Base-by-base conservation (phyloP, 495 filamentous ascomycete genomes). In the Acidiella bohemica region DNA sequence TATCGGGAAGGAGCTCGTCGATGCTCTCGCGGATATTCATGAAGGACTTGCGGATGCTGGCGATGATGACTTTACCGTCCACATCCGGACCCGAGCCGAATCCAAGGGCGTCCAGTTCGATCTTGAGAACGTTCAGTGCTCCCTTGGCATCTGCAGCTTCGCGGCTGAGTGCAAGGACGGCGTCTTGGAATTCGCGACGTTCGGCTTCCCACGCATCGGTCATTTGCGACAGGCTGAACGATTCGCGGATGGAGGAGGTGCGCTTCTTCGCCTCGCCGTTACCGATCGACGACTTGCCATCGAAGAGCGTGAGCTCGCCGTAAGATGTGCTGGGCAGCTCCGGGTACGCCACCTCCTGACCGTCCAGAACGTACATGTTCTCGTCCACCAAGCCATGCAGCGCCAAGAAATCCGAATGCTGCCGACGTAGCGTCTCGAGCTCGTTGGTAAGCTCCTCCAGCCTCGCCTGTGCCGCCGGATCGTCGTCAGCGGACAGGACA, bases 31-130 rank as follows among this genome's bases (percentile, higher is more conserved):
- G 58, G 18, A 46, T 40, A 8, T 45, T 16, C 10, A 42, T 44
- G 32, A 61, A 56, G 12, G 44, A 45, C 29, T 54, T 42, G 5
- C 58, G 58, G n/a, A 62, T 50, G 36, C 36, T 30, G 4, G 25
- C n/a, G 27, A 62, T 31, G 26, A 61, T 50, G 13, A 37, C 39
- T 10, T 43, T 30, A 10, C 13, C 34, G 19, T 40, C 23, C 19
- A 26, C 31, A n/a, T 40, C 46, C n/a, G 36, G 46, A 2, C 26
- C 39, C 1, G 34, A 28, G 1, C 41, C 36, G 29, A 62, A 50
- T 22, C 56, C 50, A 9, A 64, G 48, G 25, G 43, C 49, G 22
- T 58, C 35, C 5, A 62, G 44, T 38, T 60, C 53, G 29, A 60
- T 47, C 5, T 29, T 29, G 16, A 59, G 32, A 17, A 57, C 44